A percentile compares a stretch with the other conserved stretches of the same genome.
Evolutionary conservation across 2,329 filamentous ascomycete genomes (phyloP).

Genomic region (Mycosphaerella sp.): DNA sequence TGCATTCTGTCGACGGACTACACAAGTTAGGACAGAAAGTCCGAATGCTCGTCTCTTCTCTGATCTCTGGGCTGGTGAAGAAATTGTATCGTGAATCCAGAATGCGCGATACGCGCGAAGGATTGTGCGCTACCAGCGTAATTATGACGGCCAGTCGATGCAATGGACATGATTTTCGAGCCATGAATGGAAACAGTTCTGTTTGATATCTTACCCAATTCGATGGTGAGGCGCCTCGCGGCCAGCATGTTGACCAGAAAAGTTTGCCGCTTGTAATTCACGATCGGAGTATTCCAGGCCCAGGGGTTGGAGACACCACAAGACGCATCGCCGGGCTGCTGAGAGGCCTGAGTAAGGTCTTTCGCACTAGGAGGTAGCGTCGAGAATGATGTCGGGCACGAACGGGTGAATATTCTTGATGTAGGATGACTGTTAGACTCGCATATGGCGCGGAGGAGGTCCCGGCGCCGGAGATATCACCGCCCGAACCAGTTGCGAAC

Average conservation of each 20-base stretch:
- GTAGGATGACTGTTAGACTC: constrained; percentile 6
- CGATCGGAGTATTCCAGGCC: not conserved
- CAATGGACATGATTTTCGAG: constrained; percentile 7
- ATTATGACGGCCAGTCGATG: constrained; percentile 9
- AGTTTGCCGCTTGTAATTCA: constrained; percentile 1
- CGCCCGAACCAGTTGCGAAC: not conserved
- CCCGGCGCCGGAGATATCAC: not conserved
- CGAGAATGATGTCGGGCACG: constrained; percentile 5
- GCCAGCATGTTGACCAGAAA: constrained; percentile 6
- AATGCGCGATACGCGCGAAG: constrained; percentile 11
- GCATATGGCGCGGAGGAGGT: constrained; percentile 5
- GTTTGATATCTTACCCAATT: constrained; percentile 7
- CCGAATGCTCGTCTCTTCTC: constrained; percentile 4
- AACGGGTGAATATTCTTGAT: constrained; percentile 9
- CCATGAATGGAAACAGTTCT: constrained; percentile 7
- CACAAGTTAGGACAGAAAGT: constrained; percentile 8
- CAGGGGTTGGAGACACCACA: not conserved
- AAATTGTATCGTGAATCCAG: constrained; percentile 11
- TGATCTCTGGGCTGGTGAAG: constrained; percentile 12
- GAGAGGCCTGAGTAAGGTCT: not conserved
- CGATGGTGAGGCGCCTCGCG: constrained; percentile 9
- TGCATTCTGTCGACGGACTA: constrained; percentile 12
- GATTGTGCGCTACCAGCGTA: constrained; percentile 11
- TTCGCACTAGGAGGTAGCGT: not conserved
- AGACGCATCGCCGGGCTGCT: constrained; percentile 12